Percentiles rank a stretch among this genome's conserved stretches.
Conservation (phyloP, 495 filamentous ascomycete species). For the Aspergillus sclerotiicarbonarius region DNA sequence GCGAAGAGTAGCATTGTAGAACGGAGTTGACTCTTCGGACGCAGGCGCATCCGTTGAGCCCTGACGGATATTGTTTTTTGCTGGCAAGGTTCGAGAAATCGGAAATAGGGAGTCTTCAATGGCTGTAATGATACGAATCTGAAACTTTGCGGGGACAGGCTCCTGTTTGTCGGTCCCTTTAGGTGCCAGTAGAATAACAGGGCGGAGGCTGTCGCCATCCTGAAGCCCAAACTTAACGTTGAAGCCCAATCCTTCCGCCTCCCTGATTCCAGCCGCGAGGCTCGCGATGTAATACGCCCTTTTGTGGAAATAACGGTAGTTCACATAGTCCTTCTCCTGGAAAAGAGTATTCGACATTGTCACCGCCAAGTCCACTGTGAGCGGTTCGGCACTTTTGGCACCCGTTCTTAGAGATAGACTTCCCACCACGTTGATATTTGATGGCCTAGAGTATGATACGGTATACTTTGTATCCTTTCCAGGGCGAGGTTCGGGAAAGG, state of each 20-base stretch:
- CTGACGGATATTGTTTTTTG: constrained; percentile 67
- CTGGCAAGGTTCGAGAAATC: constrained; percentile 61
- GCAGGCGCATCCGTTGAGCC: constrained; percentile 33
- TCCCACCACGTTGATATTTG: constrained; percentile 81
- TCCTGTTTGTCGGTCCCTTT: constrained; percentile 25
- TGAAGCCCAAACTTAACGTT: constrained; percentile 63
- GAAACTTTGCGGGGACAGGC: constrained; percentile 42
- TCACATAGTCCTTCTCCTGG: constrained; percentile 91
- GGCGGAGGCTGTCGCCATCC: constrained; percentile 75
- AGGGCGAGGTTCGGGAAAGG: constrained; percentile 78
- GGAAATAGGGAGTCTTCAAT: constrained; percentile 65
- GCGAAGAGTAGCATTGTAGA: constrained; percentile 83
- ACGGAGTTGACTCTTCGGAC: constrained; percentile 60
- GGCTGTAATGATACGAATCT: constrained; percentile 77
- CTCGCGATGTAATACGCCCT: constrained; percentile 87
- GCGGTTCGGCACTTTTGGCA: constrained; percentile 53
- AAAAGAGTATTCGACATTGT: constrained; percentile 78
- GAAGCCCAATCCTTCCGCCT: constrained; percentile 49
- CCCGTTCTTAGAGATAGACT: constrained; percentile 80
- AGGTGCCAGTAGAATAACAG: constrained; percentile 61
- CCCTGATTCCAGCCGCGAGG: constrained; percentile 65
- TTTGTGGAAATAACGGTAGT: constrained; percentile 93
- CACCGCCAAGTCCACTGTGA: constrained; percentile 77
- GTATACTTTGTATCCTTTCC: constrained; percentile 73
- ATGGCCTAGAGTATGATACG: constrained; percentile 70